phyloP scores from a whole-genome alignment of 2,329 filamentous ascomycete genomes.

The Colletotrichum godetiae region DNA sequence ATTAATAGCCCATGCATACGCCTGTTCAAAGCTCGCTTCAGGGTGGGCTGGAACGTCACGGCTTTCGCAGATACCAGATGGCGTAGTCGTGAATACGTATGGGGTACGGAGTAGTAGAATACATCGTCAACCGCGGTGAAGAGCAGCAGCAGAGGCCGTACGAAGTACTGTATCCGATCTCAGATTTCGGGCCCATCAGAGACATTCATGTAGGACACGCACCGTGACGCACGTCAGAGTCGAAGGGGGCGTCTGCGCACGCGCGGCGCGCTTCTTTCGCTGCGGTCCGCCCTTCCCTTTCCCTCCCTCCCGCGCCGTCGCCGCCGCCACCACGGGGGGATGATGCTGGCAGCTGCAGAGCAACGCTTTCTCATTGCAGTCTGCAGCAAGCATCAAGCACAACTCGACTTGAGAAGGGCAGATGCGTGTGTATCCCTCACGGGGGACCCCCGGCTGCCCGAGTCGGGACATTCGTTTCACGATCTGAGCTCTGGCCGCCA shows the following conservation, averaged over 20 bases:
- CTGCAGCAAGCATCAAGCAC: neutral
- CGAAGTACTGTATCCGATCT: neutral
- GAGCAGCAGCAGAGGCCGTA: neutral
- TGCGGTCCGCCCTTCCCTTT: conserved; percentile 12
- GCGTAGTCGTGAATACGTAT: neutral
- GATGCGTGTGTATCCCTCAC: neutral
- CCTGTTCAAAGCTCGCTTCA: neutral
- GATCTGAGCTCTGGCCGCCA: conserved; percentile 34
- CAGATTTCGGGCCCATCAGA: neutral
- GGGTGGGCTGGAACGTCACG: neutral
- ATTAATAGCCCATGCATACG: conserved; percentile 28
- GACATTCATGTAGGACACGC: neutral
- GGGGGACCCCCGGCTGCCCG: conserved; percentile 12
- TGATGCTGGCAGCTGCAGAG: neutral
- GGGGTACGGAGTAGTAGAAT: neutral
- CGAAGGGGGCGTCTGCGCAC: neutral
- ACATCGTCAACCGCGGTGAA: neutral
- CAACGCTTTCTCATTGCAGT: neutral
- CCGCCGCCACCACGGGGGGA: neutral
- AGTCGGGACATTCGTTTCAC: conserved; percentile 35
- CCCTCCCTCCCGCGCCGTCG: conserved; percentile 4
- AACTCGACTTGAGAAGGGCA: neutral
- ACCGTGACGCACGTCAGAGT: neutral
- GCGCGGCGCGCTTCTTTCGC: neutral
- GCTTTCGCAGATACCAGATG: neutral